Base-by-base conservation (phyloP, 176 grass and related monocot species). In the Hyparrhenia diplandra region DNA sequence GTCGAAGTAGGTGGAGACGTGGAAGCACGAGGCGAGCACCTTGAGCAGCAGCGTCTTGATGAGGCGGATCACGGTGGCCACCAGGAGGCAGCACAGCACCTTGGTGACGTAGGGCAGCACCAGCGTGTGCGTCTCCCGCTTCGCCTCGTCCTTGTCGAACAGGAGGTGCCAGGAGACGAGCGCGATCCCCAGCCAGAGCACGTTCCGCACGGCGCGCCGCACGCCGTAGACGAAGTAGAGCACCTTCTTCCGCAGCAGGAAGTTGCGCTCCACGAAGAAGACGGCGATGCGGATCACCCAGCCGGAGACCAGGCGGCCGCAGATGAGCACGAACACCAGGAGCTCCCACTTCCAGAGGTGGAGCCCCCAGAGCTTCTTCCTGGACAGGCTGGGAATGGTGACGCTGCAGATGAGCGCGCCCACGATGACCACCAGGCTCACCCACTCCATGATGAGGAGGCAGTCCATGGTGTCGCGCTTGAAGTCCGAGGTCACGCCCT, bases 1-100 rank as follows among this genome's bases (percentile, higher is more conserved):
- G 81, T 96, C 97, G 84, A 99, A 99, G 85, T 99, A 99, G 57
- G 92, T 99, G 80, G 93, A 95, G 34, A 99, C 97, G 88, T 99
- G 97, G 90, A 96, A 99, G 57, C 87, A 91, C 3, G 92, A 89
- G 4, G 97, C 97, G 21, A 99, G 83, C 58, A 99, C 93, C 93
- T 99, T 99, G 86, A 96, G 79, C 57, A 99, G 80, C 78, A 98
- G 80, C 34, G 93, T 99, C 79, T 93, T 99, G 20, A 96, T 45
- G 46, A 99, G 97, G 23, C 97, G 87, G 41, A 93, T 75, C 17
- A 93, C 34, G 20, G 88, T 93, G 76, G 90, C 97, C 3, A 96
- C 91, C 8, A 99, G 79, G 24, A 99, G 89, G 83, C 97, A 99
- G 82, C 89, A 76, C 11, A 99, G 80, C 31, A 93, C 78, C 85